Evolutionary conservation across 371 early-diverging fungal genomes (phyloP).

Genomic region (Mortierella sp.): DNA sequence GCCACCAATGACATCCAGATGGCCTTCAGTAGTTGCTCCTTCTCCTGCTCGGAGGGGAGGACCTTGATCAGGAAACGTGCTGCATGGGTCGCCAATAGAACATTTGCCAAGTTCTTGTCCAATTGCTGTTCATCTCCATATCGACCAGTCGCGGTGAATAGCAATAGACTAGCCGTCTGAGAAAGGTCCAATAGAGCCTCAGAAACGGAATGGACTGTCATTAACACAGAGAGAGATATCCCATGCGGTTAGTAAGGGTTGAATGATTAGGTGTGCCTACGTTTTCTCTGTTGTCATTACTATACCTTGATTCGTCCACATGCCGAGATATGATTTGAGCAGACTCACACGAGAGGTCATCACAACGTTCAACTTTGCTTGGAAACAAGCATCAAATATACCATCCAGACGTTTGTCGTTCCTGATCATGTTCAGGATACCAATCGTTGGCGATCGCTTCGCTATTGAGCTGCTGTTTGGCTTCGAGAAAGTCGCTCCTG

Average conservation of each 20-base stretch:
- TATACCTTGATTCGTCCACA: slow-evolving; percentile 46
- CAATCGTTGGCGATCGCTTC: slow-evolving; percentile 21
- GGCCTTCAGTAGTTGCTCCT: slow-evolving; percentile 37
- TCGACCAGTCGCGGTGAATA: slow-evolving; percentile 44
- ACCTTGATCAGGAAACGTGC: slow-evolving; percentile 38
- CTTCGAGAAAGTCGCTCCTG: slow-evolving; percentile 6
- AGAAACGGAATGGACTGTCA: slow-evolving; percentile 28
- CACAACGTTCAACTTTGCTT: slow-evolving; percentile 40
- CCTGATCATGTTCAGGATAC: slow-evolving; percentile 44
- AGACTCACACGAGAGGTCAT: slow-evolving; percentile 48
- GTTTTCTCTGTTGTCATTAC: neutral
- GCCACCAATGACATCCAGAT: slow-evolving; percentile 51
- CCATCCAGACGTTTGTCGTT: slow-evolving; percentile 49
- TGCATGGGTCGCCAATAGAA: slow-evolving; percentile 40
- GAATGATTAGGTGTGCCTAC: neutral
- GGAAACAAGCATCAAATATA: slow-evolving; percentile 50
- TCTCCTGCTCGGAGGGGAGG: slow-evolving; percentile 15
- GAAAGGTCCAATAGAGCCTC: slow-evolving; percentile 43
- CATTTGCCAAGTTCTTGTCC: slow-evolving; percentile 37
- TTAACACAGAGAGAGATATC: neutral
- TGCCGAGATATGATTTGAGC: slow-evolving; percentile 46
- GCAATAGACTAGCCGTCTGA: slow-evolving; percentile 30
- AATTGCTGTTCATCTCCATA: slow-evolving; percentile 44
- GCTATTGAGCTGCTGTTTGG: neutral
- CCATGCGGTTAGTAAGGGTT: too few species aligned